Conservation (phyloP, 2,329 filamentous ascomycete species). For the Amauroascus niger region DNA sequence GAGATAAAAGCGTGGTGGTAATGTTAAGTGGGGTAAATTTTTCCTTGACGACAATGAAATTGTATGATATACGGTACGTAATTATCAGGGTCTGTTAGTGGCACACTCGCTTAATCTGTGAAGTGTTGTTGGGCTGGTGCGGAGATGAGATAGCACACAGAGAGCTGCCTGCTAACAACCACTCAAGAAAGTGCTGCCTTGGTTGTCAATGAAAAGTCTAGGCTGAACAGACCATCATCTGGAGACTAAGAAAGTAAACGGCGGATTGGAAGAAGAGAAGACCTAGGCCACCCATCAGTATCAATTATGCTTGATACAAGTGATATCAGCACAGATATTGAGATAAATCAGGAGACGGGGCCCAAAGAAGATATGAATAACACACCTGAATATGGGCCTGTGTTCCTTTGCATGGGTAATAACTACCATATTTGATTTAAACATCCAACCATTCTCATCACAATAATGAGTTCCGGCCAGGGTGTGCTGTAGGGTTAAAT, state of each 20-base stretch:
- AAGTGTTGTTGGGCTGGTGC: too few relatives aligned
- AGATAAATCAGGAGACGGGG: too few relatives aligned
- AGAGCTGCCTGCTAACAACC: not conserved
- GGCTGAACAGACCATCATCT: not conserved
- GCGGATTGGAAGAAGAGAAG: not conserved
- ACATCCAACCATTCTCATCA: not conserved
- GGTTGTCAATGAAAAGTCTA: not conserved
- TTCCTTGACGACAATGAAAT: not conserved
- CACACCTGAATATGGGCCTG: not conserved
- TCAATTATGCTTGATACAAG: too few relatives aligned
- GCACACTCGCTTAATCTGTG: not conserved
- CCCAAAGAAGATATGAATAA: not conserved
- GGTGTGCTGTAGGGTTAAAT: not conserved
- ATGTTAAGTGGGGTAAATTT: not conserved
- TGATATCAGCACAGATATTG: too few relatives aligned
- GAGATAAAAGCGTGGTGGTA: not conserved
- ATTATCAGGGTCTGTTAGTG: not conserved
- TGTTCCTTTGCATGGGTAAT: not conserved
- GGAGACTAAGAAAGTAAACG: not conserved
- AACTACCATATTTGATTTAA: too few relatives aligned
- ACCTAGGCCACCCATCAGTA: not conserved
- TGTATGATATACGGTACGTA: not conserved
- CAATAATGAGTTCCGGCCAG: not conserved
- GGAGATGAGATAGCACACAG: not conserved
- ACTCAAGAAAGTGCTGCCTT: not conserved